Evolutionary conservation across 208 protist species (phyloP).

Genomic region (Angomonas ambiguus): DNA sequence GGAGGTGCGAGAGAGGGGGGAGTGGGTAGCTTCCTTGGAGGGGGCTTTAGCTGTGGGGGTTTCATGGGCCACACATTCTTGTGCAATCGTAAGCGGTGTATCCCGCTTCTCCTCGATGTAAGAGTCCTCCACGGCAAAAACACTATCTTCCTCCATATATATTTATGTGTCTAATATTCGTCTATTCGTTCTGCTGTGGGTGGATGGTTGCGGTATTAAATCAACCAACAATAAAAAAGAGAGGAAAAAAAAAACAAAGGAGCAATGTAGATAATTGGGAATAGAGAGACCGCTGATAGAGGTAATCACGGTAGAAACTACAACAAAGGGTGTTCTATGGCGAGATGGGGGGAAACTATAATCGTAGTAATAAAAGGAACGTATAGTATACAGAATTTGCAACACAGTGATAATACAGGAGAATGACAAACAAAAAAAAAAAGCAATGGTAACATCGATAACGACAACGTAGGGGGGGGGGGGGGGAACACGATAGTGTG

Average conservation of each 20-base stretch:
- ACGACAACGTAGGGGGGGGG: neutral
- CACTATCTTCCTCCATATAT: constrained; percentile 27
- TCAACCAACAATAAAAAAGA: constrained; percentile 16
- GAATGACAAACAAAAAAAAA: constrained; percentile 13
- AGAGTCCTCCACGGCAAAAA: constrained; percentile 14
- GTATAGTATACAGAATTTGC: neutral
- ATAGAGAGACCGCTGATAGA: too few species aligned
- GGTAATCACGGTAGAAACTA: too few species aligned
- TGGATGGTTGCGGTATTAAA: too few species aligned
- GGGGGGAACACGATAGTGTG: neutral
- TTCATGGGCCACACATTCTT: neutral
- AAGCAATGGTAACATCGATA: constrained; percentile 3
- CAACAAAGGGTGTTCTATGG: too few species aligned
- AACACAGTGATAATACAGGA: neutral
- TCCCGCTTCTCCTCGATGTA: neutral
- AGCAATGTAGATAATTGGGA: neutral
- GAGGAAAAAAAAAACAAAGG: constrained; percentile 11
- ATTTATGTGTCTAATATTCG: neutral
- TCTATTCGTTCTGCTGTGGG: too few species aligned
- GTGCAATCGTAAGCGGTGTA: neutral
- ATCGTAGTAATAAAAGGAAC: constrained; percentile 8
- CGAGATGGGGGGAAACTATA: constrained; percentile 9
- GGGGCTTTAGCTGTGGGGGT: neutral
- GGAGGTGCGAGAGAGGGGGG: neutral
- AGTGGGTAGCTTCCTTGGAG: neutral